Percentiles rank a stretch among this genome's conserved stretches.
phyloP scores from a whole-genome alignment of 305 asterid species.

The Plantago lanceolata region DNA sequence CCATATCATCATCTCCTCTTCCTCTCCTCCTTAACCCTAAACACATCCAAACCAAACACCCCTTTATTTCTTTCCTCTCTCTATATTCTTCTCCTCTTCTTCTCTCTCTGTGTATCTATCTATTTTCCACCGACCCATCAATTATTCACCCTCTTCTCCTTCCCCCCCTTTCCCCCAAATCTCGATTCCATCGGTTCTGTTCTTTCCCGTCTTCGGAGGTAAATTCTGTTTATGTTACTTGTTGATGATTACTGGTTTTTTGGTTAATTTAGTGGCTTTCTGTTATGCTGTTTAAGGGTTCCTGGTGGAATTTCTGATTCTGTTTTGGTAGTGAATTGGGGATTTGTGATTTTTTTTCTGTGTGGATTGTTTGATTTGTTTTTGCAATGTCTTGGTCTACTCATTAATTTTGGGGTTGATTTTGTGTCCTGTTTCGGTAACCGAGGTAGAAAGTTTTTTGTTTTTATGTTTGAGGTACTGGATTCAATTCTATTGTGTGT shows the following conservation, averaged over 20 bases:
- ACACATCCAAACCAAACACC: slow-evolving; percentile 38
- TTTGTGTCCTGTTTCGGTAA: not conserved
- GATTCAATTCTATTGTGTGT: not conserved
- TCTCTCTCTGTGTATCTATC: slow-evolving; percentile 32
- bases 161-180: slow-evolving; percentile 12
- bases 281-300: slow-evolving; percentile 14
- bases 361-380: slow-evolving; percentile 19
- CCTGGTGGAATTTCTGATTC: slow-evolving; percentile 8
- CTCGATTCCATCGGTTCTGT: slow-evolving; percentile 11
- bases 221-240: slow-evolving; percentile 15
- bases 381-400: not conserved
- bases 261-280: slow-evolving; percentile 17
- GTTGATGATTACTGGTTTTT: not conserved
- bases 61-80: slow-evolving; percentile 24
- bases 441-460: not conserved
- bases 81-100: no score
- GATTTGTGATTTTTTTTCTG: slow-evolving; percentile 7
- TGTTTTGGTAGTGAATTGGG: slow-evolving; percentile 7
- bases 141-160: slow-evolving; percentile 13
- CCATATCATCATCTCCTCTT: slow-evolving; percentile 28
- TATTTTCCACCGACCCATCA: slow-evolving; percentile 29
- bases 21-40: slow-evolving; percentile 54
- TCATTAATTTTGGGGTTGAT: not conserved
- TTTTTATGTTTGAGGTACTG: not conserved
- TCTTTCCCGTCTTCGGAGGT: slow-evolving; percentile 26